Percentiles rank a stretch among this genome's conserved stretches.
These are phyloP conservation scores for Ogataea naganishii DNA, from an alignment of 805 yeast genomes.

Conservation along the genomic window DNA sequence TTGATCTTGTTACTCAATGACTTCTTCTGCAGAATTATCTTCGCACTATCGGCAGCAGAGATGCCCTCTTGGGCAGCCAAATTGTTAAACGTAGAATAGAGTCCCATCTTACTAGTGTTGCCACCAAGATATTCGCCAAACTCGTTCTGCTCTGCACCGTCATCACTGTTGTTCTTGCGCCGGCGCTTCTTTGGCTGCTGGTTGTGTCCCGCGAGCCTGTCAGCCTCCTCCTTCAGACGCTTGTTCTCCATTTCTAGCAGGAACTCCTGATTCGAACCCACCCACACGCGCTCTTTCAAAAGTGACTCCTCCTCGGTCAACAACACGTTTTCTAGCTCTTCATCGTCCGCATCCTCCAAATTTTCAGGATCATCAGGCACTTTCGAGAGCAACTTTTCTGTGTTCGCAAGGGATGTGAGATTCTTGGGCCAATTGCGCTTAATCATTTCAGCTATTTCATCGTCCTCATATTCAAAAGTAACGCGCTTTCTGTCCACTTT, in stretches of 20 bases:
- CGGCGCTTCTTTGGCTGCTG: conserved; percentile 43
- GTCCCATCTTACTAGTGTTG: conserved; percentile 16
- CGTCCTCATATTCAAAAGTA: conserved; percentile 15
- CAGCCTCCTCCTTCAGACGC: conserved; percentile 77
- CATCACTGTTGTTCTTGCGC: conserved; percentile 21
- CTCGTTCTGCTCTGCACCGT: conserved; percentile 17
- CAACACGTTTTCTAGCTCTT: conserved; percentile 55
- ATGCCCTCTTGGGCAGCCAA: conserved; percentile 33
- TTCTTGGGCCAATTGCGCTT: conserved; percentile 46
- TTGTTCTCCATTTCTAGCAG: conserved; percentile 79
- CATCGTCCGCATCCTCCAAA: conserved; percentile 76
- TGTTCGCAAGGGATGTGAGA: conserved; percentile 45
- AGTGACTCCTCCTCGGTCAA: conserved; percentile 62
- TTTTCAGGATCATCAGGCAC: conserved; percentile 55
- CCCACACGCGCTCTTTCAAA: conserved; percentile 81
- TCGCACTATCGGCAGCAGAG: conserved; percentile 75
- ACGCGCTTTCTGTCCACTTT: conserved; percentile 11
- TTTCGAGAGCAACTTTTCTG: conserved; percentile 41
- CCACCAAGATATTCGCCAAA: conserved; percentile 16
- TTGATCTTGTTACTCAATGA: conserved; percentile 84
- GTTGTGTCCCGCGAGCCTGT: conserved; percentile 72
- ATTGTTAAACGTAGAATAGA: conserved; percentile 35
- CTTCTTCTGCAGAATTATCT: conserved; percentile 64
- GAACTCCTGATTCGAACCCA: conserved; percentile 80
- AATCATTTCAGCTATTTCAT: conserved; percentile 22